Base-by-base conservation (phyloP, 768 basidiomycete species). In the Filobasidium wieringae region DNA sequence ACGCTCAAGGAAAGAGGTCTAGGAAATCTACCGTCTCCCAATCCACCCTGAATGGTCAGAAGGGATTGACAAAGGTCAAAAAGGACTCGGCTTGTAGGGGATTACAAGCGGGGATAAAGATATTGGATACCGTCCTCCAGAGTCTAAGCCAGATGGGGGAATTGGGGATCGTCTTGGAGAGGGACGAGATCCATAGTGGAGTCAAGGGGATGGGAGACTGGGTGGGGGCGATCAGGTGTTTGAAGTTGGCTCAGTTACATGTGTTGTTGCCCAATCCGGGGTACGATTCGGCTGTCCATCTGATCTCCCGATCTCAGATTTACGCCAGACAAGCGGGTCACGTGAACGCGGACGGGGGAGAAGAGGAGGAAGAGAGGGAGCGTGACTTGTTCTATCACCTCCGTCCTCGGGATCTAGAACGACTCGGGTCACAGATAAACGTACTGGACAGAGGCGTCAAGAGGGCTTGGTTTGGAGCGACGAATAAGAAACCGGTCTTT, bases 101-200 rank as follows among this genome's bases (percentile, higher is more conserved):
- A 85, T n/a, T 87, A 82, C 88, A 89, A 6, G 89, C 87, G 0
- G 78, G 93, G 7, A 85, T 95, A 71, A 93, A 93, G 73, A 65
- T 76, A 0, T 81, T 88, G 40, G 91, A 95, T 72, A 84, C 86
- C 2, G 79, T 88, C 30, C 73, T 93, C 19, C 89, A 93, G 74
- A 85, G 84, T 66, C 76, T 95, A 43, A 81, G 82, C 53, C 87
- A 89, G 72, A 86, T 93, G 82, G 78, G 86, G 27, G 81, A 80
- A 6, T 77, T 95, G 57, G 86, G 82, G 53, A 80, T 90, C 36
- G 87, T 93, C 14, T 88, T 93, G 66, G 88, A 90, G 71, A 87
- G 83, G 65, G 84, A 88, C 0, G 87, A 90, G 62, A 79, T 95
- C 4, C 81, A 84, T 0, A 78, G 84, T 4, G 85, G 82, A 15